Conservation (phyloP, 352 stramenopile genomes). For the Phytophthora macrochlamydospora region DNA sequence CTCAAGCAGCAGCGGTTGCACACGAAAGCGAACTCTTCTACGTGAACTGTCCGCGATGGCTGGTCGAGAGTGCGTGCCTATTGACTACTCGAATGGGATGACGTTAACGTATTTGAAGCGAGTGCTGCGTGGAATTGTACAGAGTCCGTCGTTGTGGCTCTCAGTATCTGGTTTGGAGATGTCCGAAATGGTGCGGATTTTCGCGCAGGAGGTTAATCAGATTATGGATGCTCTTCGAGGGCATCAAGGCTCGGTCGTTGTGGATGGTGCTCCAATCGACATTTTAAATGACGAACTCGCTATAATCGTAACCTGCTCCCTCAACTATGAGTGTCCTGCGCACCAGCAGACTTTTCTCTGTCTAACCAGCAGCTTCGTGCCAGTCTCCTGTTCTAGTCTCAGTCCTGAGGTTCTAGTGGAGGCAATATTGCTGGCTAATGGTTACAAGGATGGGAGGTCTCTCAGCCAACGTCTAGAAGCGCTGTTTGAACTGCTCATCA, state of each 20-base stretch:
- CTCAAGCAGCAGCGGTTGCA: conserved; percentile 14
- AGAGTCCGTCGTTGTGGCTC: conserved; percentile 50
- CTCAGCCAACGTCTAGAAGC: conserved; percentile 46
- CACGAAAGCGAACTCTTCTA: conserved; percentile 52
- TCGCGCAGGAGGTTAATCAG: conserved; percentile 53
- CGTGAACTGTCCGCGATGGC: conserved; percentile 50
- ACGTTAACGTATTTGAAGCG: conserved; percentile 43
- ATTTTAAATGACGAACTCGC: conserved; percentile 43
- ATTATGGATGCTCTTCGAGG: conserved; percentile 51
- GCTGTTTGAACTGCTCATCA: conserved; percentile 38
- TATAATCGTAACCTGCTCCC: conserved; percentile 41
- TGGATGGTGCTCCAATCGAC: conserved; percentile 42
- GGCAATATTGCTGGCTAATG: conserved; percentile 38
- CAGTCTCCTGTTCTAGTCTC: conserved; percentile 39
- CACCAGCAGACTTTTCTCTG: conserved; percentile 54
- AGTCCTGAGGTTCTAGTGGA: conserved; percentile 43
- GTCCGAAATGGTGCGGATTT: conserved; percentile 33
- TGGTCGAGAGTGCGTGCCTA: conserved; percentile 47
- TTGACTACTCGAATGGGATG: conserved; percentile 42
- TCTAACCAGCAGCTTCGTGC: conserved; percentile 51
- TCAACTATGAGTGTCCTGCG: conserved; percentile 29
- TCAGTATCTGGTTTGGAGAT: conserved; percentile 46
- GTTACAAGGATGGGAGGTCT: conserved; percentile 46
- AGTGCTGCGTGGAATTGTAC: conserved; percentile 43
- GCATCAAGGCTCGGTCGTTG: conserved; percentile 30